Base-by-base conservation (phyloP, 2,329 filamentous ascomycete genomes). In the Pseudocercospora eumusae region DNA sequence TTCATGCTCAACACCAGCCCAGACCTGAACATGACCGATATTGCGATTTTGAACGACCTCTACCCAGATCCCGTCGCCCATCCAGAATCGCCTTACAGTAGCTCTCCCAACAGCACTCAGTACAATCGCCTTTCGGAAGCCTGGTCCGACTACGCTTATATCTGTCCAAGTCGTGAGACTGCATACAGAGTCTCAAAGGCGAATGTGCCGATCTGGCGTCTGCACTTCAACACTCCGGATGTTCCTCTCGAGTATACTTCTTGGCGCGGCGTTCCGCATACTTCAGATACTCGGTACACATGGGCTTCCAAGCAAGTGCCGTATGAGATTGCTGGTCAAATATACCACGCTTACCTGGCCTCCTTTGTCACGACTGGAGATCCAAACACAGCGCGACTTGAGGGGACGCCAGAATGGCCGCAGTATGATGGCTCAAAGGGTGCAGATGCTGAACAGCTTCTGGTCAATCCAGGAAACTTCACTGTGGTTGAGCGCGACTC, bases 1-100 rank as follows among this genome's bases (percentile, higher is more conserved):
- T 90, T 90, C 73, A 90, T 89, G 78, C 72, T 74, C 0, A 77
- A 74, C 0, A 80, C 91, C 10, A 81, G 91, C n/a, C 88, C 88
- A 0, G 75, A 78, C 1, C 76, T 90, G 15, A 77, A 79, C 2
- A 60, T 73, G 0, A 69, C 75, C 1, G 86, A 89, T 64, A 73
- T 89, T 9, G 72, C 79, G 25, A 76, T 74, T 0, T 80, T 91
- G 23, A 77, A 85, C 20, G 65, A 70, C 0, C 76, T 90, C 2
- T 91, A 91, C 68, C 86, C 87, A 0, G 84, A 87, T 62, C 84
- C 86, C 0, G 76, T 75, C 13, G 73, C 73, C 0, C 59, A 77
- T 63, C 68, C 73, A 0, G 69, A 71, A 2, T 80, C 77, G 4
- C 74, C 76, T 1, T 84, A 82, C 64, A 65, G 66, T 57, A 74